A percentile compares a stretch with the other conserved stretches of the same genome.
Evolutionary conservation across 2,329 filamentous ascomycete genomes (phyloP).

Genomic region (Penicillium sp.): DNA sequence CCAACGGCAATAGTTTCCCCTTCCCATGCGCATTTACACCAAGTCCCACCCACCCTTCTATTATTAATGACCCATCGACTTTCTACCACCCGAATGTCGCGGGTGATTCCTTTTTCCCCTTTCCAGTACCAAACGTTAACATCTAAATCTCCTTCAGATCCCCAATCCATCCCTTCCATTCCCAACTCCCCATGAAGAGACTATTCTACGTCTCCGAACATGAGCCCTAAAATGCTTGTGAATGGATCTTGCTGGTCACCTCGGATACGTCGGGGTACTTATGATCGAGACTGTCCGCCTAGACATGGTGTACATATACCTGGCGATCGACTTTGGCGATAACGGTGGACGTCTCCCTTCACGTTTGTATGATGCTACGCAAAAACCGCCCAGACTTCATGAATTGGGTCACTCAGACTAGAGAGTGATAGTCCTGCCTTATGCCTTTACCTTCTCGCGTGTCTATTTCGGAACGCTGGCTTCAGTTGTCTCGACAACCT

Average conservation of each 20-base stretch:
- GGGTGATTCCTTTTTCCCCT: not conserved
- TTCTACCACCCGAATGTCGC: not conserved
- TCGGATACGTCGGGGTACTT: not conserved
- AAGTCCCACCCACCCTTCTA: not conserved
- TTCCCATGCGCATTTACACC: not conserved
- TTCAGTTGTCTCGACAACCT: not conserved
- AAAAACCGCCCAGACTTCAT: not conserved
- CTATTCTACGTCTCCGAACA: not conserved
- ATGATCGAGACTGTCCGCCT: not conserved
- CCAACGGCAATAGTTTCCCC: not conserved
- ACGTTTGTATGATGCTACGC: conserved; percentile 5
- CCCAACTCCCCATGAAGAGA: conserved; percentile 20
- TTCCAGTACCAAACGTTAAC: conserved; percentile 12
- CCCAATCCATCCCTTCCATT: conserved; percentile 19
- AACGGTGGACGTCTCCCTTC: conserved; percentile 17
- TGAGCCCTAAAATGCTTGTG: conserved; percentile 1
- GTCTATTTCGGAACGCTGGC: not conserved
- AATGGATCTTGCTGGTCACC: not conserved
- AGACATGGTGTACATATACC: not conserved
- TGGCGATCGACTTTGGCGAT: not conserved
- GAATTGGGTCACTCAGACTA: not conserved
- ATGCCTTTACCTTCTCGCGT: not conserved
- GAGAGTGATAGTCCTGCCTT: not conserved
- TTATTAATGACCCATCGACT: not conserved
- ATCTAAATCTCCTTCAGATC: conserved; percentile 13